Evolutionary conservation across 352 stramenopile species (phyloP).

Genomic region (Globisporangium carolinianum): DNA sequence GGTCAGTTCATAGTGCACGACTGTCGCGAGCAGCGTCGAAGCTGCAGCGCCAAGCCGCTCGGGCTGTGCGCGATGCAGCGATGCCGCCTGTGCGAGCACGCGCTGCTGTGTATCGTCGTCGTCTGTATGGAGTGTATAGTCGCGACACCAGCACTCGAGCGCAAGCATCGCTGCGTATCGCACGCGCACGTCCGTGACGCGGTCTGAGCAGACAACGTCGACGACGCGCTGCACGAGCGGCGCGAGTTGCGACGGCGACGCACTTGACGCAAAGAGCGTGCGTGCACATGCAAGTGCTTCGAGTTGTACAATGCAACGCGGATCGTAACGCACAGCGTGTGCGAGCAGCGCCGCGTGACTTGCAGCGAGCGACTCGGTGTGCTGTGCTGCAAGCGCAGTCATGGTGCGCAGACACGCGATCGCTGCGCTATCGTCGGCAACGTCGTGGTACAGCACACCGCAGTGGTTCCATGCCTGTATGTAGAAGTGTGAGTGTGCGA

Average conservation of each 20-base stretch:
- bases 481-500: background rate
- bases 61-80: constrained; percentile 13
- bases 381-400: constrained; percentile 28
- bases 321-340: background rate
- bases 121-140: background rate
- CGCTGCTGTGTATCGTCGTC: background rate
- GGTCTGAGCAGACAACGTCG: background rate
- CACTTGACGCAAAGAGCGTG: background rate
- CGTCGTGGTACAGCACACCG: constrained; percentile 26
- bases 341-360: background rate
- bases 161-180: background rate
- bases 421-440: constrained; percentile 26
- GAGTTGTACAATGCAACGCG: background rate
- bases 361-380: background rate
- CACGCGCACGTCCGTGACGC: background rate
- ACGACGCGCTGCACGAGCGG: background rate
- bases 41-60: constrained; percentile 24
- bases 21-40: background rate
- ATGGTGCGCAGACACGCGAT: constrained; percentile 22
- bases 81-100: background rate
- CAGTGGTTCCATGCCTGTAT: constrained; percentile 34
- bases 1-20: background rate
- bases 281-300: background rate
- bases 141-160: background rate
- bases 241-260: background rate